Evolutionary conservation across 352 stramenopile genomes (phyloP), one percentile per base, ranked within the genome.

Genomic region (Phytopythium boreale): DNA sequence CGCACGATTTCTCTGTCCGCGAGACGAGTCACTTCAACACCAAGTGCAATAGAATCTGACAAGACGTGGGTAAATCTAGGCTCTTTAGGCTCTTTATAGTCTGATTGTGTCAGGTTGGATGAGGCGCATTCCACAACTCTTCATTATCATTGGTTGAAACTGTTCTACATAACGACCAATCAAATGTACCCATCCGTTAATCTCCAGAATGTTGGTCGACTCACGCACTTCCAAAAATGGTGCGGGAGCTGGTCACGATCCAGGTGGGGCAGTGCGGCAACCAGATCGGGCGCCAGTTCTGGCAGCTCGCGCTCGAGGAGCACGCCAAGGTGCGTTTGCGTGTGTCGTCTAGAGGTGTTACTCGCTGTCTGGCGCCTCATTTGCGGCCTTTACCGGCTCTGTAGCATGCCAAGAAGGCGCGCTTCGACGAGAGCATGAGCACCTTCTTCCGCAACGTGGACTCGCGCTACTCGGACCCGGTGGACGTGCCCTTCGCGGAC

Each of bases 221-320:
- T 2, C 49, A 26, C n/a, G n/a, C n/a, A n/a, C n/a, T 11, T 43
- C 2, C 37, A 17, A 31, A 29, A 27, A 96, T 97, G 87, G 82
- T 82, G 56, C 82, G 89, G 36, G 89, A 97, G 67, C 66, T 97
- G 34, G 87, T 98, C 64, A 96, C 84, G 39, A 69, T 98, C 52
- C 92, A 98, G 71, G 90, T 98, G 26, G 93, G 93, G 26, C 93
- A 98, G 80, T 98, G 90, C 74, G 93, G 93, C 58, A 98, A 98
- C 79, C 93, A 98, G 77, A 96, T 98, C 64, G 93, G 93, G 4
- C 76, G 84, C 10, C 76, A 90, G 74, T 98, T 98, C 78, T 98
- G 93, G 93, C 76, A 95, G 66, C 71, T 95, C 52, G 87, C 85
- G 26, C 79, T 98, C 43, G 77, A 90, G 52, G 93, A 98, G 71